Conservation (phyloP, 768 basidiomycete species). For the Mycena galopus region DNA sequence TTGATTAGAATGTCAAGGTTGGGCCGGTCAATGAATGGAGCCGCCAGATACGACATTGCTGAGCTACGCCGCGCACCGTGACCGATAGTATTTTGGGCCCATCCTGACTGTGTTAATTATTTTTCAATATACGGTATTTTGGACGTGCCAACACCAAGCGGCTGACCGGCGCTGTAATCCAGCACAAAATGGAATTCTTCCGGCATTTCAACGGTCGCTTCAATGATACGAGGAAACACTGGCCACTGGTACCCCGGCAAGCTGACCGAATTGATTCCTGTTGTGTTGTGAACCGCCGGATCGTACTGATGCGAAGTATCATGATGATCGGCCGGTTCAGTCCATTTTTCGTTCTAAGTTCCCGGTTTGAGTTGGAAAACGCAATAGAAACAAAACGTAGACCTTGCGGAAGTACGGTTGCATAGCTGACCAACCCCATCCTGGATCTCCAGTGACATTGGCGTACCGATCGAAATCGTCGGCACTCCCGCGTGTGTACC, state of each 20-base stretch:
- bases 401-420: slow-evolving; percentile 48
- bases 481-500: slow-evolving; percentile 47
- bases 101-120: no score
- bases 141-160: slow-evolving; percentile 44
- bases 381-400: background rate
- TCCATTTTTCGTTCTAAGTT: slow-evolving; percentile 52
- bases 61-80: slow-evolving; percentile 45
- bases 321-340: slow-evolving; percentile 52
- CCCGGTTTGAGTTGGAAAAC: background rate
- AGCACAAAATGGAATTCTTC: slow-evolving; percentile 46
- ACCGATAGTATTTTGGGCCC: slow-evolving; percentile 43
- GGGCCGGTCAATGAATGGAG: slow-evolving; percentile 39
- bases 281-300: slow-evolving; percentile 51
- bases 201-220: slow-evolving; percentile 45
- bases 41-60: slow-evolving; percentile 46
- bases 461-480: slow-evolving; percentile 50
- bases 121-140: no score
- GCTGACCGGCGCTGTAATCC: slow-evolving; percentile 46
- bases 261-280: slow-evolving; percentile 48
- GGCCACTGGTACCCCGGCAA: no score
- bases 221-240: slow-evolving; percentile 48
- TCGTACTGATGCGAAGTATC: slow-evolving; percentile 52
- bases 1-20: slow-evolving; percentile 48
- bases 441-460: no score
- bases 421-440: slow-evolving; percentile 50